Evolutionary conservation across 108 stramenopile species (phyloP).

Genomic region (Cyclostephanos tholiformis): DNA sequence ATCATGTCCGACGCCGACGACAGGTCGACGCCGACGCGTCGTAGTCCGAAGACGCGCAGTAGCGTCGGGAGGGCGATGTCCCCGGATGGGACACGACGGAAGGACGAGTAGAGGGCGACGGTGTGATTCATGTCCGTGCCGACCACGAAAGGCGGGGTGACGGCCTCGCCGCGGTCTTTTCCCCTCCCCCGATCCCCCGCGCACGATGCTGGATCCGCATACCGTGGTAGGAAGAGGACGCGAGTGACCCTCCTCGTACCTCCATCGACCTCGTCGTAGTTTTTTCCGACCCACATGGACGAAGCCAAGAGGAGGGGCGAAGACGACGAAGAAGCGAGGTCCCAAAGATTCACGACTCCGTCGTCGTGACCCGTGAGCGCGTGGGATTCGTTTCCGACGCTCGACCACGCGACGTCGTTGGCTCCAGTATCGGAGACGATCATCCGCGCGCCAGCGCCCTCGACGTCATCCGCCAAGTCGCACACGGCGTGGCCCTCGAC

Average conservation of each 20-base stretch:
- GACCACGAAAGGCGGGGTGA: slow-evolving; percentile 77
- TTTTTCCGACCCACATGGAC: slow-evolving; percentile 7
- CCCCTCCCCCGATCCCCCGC: background rate
- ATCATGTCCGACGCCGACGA: slow-evolving; percentile 43
- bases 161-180: background rate
- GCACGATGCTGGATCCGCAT: slow-evolving; percentile 39
- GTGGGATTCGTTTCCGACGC: slow-evolving; percentile 42
- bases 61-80: slow-evolving; percentile 31
- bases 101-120: slow-evolving; percentile 76
- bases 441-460: background rate
- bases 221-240: slow-evolving; percentile 59
- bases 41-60: slow-evolving; percentile 57
- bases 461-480: too few species aligned
- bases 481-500: slow-evolving; percentile 23
- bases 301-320: background rate
- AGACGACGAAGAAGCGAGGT: slow-evolving; percentile 40
- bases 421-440: slow-evolving; percentile 10
- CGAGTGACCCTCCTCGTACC: slow-evolving; percentile 21
- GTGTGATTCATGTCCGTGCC: slow-evolving; percentile 57
- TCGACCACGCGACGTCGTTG: slow-evolving; percentile 73
- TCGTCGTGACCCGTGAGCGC: slow-evolving; percentile 66
- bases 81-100: slow-evolving; percentile 15
- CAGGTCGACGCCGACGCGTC: slow-evolving; percentile 14
- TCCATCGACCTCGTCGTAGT: background rate
- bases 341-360: slow-evolving; percentile 74